phyloP scores from a whole-genome alignment of 2,329 filamentous ascomycete species.

The Diplodia seriata region DNA sequence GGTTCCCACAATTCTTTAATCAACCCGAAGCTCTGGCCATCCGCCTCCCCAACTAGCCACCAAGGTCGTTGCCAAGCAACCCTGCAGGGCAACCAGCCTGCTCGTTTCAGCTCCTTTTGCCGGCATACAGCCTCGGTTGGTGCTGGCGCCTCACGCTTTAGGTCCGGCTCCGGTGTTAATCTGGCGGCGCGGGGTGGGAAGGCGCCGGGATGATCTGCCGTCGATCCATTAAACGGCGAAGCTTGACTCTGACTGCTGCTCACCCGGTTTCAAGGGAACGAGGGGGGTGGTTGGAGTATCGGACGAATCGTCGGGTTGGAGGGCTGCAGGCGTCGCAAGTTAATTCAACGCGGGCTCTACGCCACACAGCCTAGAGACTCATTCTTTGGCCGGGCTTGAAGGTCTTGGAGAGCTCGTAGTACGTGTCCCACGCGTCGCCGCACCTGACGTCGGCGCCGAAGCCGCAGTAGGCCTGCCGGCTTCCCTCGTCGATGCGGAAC shows the following conservation, averaged over 20 bases:
- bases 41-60: neutral
- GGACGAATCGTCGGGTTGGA: neutral
- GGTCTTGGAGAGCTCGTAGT: neutral
- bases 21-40: conserved; percentile 1
- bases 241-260: neutral
- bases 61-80: conserved; percentile 5
- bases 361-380: too few relatives aligned
- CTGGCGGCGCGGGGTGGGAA: neutral
- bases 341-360: too few relatives aligned
- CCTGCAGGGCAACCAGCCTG: conserved; percentile 1
- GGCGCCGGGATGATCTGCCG: conserved; percentile 17
- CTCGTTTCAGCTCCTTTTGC: conserved; percentile 21
- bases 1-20: conserved; percentile 19
- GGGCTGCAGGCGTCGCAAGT: too few relatives aligned
- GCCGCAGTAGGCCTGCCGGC: neutral
- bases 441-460: neutral
- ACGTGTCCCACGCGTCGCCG: neutral
- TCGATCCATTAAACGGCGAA: neutral
- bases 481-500: neutral
- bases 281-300: neutral
- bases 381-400: too few relatives aligned
- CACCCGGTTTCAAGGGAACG: too few relatives aligned
- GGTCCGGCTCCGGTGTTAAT: neutral
- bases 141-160: neutral
- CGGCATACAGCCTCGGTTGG: neutral